Evolutionary conservation across 2,329 filamentous ascomycete genomes (phyloP), one percentile per base, ranked within the genome.

Genomic region (Berkeleyomyces rouxiae): DNA sequence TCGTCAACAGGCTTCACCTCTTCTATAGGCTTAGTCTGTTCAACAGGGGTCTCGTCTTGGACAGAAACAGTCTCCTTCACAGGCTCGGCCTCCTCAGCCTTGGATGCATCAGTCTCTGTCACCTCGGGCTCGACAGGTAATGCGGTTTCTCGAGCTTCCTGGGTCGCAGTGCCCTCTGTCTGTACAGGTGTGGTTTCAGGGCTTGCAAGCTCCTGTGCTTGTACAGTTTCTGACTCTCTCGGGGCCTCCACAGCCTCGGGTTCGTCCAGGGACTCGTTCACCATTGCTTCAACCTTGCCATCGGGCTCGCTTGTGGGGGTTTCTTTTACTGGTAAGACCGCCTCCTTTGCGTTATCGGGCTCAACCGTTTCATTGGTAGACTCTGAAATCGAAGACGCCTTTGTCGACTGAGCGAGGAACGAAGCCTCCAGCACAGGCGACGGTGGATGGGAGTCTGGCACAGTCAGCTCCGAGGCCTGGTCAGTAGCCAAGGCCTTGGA

Each of bases 371-470:
- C 81, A 64, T 84, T 79, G 1, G 82, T 84, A 1, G 79, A 81
- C 65, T 84, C 83, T 4, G 82, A 85, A 7, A 85, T 69, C 0
- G 83, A 85, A 0, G 82, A 85, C 3, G 83, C 82, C 67, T 80
- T 82, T 5, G 83, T 85, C 2, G 82, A 85, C 59, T 79, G 77
- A 11, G 77, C 80, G 46, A 78, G 73, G 64, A 84, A 82, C 4
- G 81, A 84, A 13, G 75, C 76, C 23, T 73, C 73, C 53, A 77
- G 76, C 31, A 78, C 70, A 0, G 82, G 82, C 11, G 82, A 84
- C 9, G 78, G 71, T 3, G 82, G 80, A 61, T 79, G 79, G 1
- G 82, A 85, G 69, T 84, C 81, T 31, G 76, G 76, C 62, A 75
- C 75, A 2, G 78, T 76, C 57, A 77, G 71, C 39, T 78, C 75